These are phyloP conservation scores for Phytophthora ramorum DNA, from an alignment of 352 stramenopile genomes.

Conservation along the genomic window DNA sequence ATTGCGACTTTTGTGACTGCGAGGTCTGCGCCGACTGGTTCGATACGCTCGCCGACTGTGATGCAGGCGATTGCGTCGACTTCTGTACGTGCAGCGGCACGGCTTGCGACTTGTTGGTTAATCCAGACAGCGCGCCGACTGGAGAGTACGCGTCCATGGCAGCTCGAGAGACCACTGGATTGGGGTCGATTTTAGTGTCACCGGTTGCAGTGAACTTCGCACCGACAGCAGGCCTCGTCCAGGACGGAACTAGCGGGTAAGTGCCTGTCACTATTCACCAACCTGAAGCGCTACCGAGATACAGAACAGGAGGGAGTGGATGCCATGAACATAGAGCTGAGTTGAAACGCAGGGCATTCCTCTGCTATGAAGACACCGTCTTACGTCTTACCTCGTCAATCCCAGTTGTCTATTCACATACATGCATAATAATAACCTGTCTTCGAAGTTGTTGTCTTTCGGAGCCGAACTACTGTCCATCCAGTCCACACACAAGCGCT, in stretches of 20 bases:
- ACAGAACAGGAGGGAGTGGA: no score
- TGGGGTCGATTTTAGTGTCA: slow-evolving; percentile 1
- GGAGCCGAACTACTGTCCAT: no score
- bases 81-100: slow-evolving; percentile 10
- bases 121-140: not conserved
- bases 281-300: not conserved
- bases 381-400: no score
- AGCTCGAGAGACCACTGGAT: slow-evolving; percentile 2
- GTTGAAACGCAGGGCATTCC: no score
- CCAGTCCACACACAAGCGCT: no score
- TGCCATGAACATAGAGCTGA: no score
- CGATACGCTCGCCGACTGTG: slow-evolving; percentile 20
- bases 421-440: no score
- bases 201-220: slow-evolving; percentile 14
- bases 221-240: not conserved
- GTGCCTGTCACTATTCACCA: not conserved
- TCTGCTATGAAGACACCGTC: no score
- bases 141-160: slow-evolving; percentile 8
- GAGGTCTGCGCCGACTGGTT: slow-evolving; percentile 14
- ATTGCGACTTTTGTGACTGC: slow-evolving; percentile 12
- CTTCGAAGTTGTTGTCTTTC: no score
- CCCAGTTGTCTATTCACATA: no score
- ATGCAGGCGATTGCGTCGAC: slow-evolving; percentile 23
- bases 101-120: slow-evolving; percentile 7
- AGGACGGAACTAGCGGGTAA: not conserved